Percentiles rank a stretch among this genome's conserved stretches.
Conservation (phyloP, 257 asterid genomes). For the Forsythia suspensa region DNA sequence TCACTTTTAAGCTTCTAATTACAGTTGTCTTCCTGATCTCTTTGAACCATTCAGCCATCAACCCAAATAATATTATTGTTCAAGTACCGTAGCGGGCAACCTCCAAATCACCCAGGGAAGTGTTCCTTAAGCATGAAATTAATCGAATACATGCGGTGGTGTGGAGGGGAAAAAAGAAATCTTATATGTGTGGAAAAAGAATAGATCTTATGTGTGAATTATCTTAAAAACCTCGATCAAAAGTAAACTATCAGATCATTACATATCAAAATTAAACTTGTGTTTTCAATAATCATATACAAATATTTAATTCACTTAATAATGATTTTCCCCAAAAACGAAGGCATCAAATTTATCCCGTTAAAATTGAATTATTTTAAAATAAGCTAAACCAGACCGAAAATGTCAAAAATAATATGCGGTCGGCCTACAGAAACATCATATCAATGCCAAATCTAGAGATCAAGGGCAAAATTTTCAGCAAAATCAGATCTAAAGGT, state of each 20-base stretch:
- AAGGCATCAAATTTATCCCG: background rate
- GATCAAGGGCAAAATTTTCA: constrained; percentile 19
- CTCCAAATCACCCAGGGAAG: background rate
- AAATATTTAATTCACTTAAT: background rate
- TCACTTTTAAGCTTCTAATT: background rate
- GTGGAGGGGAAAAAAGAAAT: background rate
- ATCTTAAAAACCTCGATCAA: background rate
- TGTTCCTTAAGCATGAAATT: background rate
- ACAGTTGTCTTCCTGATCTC: background rate
- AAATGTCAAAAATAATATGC: background rate
- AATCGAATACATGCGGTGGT: background rate
- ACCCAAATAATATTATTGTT: background rate
- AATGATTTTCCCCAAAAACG: background rate
- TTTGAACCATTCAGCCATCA: background rate
- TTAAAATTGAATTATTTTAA: background rate
- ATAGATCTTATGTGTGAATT: background rate
- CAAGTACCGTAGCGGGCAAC: background rate
- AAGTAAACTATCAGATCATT: background rate
- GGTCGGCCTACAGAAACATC: background rate
- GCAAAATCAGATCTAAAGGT: constrained; percentile 26
- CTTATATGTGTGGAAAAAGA: background rate
- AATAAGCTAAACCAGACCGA: background rate
- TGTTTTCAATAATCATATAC: background rate
- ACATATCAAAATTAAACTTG: background rate
- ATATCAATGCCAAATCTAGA: background rate